phyloP scores from a whole-genome alignment of 306 rosid genomes.

The Citrullus mucosospermus region DNA sequence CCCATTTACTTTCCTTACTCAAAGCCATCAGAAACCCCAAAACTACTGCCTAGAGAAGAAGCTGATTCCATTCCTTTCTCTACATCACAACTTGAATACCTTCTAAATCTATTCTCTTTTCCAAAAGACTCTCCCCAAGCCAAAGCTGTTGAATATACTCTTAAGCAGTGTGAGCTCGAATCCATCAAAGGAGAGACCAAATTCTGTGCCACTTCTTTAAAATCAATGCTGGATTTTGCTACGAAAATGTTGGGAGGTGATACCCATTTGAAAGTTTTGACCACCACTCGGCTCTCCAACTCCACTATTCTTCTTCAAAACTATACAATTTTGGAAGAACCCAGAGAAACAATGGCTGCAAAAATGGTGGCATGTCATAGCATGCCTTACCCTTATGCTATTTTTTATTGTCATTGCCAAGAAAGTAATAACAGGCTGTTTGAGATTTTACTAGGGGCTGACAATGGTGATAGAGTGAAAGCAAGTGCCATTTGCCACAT shows the following conservation, averaged over 20 bases:
- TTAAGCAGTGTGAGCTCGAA: conserved; percentile 33
- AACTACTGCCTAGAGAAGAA: conserved; percentile 46
- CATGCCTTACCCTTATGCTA: conserved; percentile 69
- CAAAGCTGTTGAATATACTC: conserved; percentile 46
- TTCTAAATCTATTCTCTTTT: conserved; percentile 43
- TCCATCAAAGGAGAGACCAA: conserved; percentile 47
- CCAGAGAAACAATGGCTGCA: conserved; percentile 22
- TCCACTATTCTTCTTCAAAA: conserved; percentile 33
- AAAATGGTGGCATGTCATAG: conserved; percentile 56
- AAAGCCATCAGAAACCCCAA: conserved; percentile 35
- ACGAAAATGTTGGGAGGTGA: conserved; percentile 23
- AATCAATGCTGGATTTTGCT: conserved; percentile 44
- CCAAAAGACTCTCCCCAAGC: conserved; percentile 45
- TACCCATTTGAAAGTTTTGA: conserved; percentile 24
- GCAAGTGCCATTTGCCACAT: conserved; percentile 64
- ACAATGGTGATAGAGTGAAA: conserved; percentile 39
- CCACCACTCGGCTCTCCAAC: conserved; percentile 30
- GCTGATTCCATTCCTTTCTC: conserved; percentile 53
- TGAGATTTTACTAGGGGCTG: conserved; percentile 37
- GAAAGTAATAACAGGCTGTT: conserved; percentile 29
- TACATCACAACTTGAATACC: conserved; percentile 20
- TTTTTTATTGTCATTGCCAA: conserved; percentile 59
- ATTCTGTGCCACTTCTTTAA: conserved; percentile 58
- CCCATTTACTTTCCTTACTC: conserved; percentile 36
- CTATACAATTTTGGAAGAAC: conserved; percentile 34